Percentiles rank a stretch among this genome's conserved stretches.
Evolutionary conservation across 2,329 filamentous ascomycete genomes (phyloP).

Genomic region (Paecilomyces niveus): DNA sequence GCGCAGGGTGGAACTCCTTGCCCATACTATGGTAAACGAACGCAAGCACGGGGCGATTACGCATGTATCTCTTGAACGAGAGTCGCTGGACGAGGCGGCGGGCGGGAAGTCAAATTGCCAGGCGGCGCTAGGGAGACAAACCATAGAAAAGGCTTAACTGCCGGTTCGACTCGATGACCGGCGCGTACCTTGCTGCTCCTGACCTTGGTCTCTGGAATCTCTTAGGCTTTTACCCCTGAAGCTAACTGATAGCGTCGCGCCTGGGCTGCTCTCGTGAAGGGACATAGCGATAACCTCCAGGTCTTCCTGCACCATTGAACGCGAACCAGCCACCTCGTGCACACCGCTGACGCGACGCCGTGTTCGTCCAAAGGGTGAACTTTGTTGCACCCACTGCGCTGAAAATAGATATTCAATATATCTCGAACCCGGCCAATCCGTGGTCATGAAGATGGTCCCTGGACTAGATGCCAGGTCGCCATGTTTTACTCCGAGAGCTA

Average conservation of each 20-base stretch:
- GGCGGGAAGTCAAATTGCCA: background rate
- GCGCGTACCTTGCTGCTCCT: background rate
- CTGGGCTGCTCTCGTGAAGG: background rate
- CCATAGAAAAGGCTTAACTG: background rate
- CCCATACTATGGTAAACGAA: background rate
- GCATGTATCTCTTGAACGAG: background rate
- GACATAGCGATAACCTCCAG: background rate
- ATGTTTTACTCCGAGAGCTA: background rate
- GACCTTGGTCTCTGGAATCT: background rate
- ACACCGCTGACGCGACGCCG: background rate
- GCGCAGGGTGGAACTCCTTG: background rate
- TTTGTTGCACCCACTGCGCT: background rate
- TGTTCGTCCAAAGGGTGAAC: background rate
- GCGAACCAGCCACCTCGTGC: background rate
- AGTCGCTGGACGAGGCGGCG: background rate
- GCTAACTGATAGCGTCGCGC: background rate
- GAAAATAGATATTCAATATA: background rate
- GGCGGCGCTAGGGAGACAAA: background rate
- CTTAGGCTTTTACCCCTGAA: background rate
- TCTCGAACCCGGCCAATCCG: background rate
- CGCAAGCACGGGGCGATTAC: background rate
- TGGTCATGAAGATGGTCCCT: background rate
- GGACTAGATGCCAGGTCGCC: background rate
- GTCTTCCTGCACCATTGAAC: background rate
- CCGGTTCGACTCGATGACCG: background rate